Evolutionary conservation across 352 stramenopile genomes (phyloP), one percentile per base, ranked within the genome.

Genomic region (Phytophthora agathidicida): DNA sequence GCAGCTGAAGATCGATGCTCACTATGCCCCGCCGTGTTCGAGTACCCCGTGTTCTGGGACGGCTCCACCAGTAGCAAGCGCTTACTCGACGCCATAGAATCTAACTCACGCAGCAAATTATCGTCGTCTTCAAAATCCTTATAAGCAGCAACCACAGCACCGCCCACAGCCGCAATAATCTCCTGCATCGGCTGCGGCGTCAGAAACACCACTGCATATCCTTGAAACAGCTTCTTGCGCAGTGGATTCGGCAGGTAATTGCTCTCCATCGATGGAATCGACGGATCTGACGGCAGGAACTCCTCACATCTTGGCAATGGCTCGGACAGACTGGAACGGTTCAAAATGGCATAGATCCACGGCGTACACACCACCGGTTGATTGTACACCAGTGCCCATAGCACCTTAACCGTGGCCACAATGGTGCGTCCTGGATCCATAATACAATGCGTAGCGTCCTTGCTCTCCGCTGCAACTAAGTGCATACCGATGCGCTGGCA

Each of bases 401-500:
- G 72, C 48, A 94, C 79, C 44, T 96, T 96, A 20, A 93, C 78
- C 1, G 87, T 96, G 20, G 83, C 87, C 24, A 94, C 79, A 57
- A 94, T 81, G n/a, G n/a, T n/a, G 30, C 63, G 75, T 5, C 81
- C 87, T n/a, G 80, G 71, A 43, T 96, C 87, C 81, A 93, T 89
- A 54, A 96, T 87, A 50, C 87, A 96, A 45, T 96, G 86, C 6
- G 86, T 96, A 7, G 83, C 83, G 22, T 89, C 65, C 46, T 82
- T 78, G 36, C 63, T 86, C 49, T 88, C 67, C 1, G 36, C 47
- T 13, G 65, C 33, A 52, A 94, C 62, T 39, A 93, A 64, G 44
- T 96, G 87, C 80, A 96, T 94, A 38, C 85, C 87, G 24, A 91
- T 77, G 24, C 71, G 67, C 58, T 94, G 81, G 56, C 87, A 96